Conservation (phyloP, 768 basidiomycete genomes). For the Termitomyces sp. region DNA sequence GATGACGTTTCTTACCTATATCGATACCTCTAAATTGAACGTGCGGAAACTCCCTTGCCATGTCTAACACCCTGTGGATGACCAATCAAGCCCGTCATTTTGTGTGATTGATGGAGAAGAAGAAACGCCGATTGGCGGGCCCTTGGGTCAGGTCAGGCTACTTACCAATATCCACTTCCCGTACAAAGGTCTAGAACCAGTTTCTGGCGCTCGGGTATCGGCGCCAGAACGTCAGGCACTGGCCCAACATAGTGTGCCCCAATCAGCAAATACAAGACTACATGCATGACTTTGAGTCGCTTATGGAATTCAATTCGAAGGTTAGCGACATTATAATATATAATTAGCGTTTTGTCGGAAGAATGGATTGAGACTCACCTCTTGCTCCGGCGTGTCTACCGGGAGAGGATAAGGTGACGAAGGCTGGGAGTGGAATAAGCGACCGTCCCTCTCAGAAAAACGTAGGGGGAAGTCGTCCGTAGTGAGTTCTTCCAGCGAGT, state of each 20-base stretch:
- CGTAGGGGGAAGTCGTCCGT: slow-evolving; percentile 52
- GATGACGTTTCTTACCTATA: slow-evolving; percentile 48
- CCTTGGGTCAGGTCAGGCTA: slow-evolving; percentile 15
- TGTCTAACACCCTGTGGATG: slow-evolving; percentile 61
- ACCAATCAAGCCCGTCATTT: slow-evolving; percentile 5
- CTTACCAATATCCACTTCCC: slow-evolving; percentile 70
- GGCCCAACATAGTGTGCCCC: slow-evolving; percentile 59
- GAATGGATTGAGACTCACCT: slow-evolving; percentile 37
- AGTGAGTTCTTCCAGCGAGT: slow-evolving; percentile 31
- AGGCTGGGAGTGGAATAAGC: slow-evolving; percentile 66
- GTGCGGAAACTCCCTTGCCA: slow-evolving; percentile 61
- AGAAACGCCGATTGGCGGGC: slow-evolving; percentile 6
- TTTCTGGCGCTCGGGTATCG: slow-evolving; percentile 33
- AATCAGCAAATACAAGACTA: slow-evolving; percentile 41
- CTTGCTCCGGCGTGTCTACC: slow-evolving; percentile 63
- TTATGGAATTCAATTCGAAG: slow-evolving; percentile 27
- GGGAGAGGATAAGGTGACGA: slow-evolving; percentile 67
- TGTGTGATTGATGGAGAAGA: slow-evolving; percentile 3
- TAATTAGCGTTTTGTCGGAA: background rate
- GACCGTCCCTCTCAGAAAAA: slow-evolving; percentile 52
- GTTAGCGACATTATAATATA: background rate
- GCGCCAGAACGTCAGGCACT: slow-evolving; percentile 44
- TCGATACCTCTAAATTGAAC: slow-evolving; percentile 68
- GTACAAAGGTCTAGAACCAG: slow-evolving; percentile 72
- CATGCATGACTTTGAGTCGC: slow-evolving; percentile 51